Percentiles rank a stretch among this genome's conserved stretches.
These are phyloP conservation scores for Austroboletus eburneus DNA, from an alignment of 768 basidiomycete genomes.

Conservation along the genomic window DNA sequence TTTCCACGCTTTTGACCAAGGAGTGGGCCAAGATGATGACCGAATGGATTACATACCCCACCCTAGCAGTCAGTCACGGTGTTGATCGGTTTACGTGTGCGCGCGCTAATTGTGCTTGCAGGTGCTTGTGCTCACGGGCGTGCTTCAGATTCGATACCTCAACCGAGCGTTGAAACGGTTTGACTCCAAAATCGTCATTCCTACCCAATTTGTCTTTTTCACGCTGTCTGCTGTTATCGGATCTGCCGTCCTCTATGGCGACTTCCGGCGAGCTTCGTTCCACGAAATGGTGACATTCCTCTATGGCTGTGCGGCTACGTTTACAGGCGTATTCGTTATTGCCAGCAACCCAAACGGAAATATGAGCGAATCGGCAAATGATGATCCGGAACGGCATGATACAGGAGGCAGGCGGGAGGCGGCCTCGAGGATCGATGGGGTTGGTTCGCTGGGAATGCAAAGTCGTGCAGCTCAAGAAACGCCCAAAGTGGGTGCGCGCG, in stretches of 20 bases:
- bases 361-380: constrained; percentile 26
- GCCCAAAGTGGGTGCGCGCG: constrained; percentile 39
- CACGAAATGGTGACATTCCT: constrained; percentile 81
- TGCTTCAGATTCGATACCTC: constrained; percentile 82
- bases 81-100: neutral
- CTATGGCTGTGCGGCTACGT: constrained; percentile 87
- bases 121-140: constrained; percentile 69
- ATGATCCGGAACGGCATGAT: constrained; percentile 32
- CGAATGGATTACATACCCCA: constrained; percentile 80
- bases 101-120: constrained; percentile 25
- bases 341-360: constrained; percentile 52
- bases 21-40: constrained; percentile 74
- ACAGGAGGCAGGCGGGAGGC: constrained; percentile 26
- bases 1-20: constrained; percentile 80
- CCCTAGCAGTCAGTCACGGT: constrained; percentile 53
- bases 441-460: constrained; percentile 23
- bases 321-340: constrained; percentile 84
- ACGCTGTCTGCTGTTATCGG: constrained; percentile 90
- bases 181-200: constrained; percentile 93
- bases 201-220: constrained; percentile 93
- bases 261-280: constrained; percentile 80
- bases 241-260: constrained; percentile 90
- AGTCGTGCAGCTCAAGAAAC: constrained; percentile 43
- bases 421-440: constrained; percentile 26
- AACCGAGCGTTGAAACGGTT: constrained; percentile 90